Evolutionary conservation across 2,329 filamentous ascomycete species (phyloP).

Genomic region (Trichoderma polysporum): DNA sequence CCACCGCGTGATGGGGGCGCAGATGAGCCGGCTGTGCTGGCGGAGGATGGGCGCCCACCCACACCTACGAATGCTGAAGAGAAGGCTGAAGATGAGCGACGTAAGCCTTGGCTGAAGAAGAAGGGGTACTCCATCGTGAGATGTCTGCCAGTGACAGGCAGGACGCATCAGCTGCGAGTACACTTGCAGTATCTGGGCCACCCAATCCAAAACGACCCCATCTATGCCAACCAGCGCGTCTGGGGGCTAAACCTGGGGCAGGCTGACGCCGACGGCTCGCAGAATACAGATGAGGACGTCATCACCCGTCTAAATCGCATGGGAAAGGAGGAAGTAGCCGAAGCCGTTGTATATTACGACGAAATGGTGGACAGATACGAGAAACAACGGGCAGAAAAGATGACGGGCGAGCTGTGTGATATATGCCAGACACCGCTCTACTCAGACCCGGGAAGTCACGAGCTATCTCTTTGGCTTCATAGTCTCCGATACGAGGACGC

Average conservation of each 20-base stretch:
- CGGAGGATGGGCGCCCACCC: slow-evolving; percentile 26
- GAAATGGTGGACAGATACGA: slow-evolving; percentile 90
- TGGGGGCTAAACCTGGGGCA: slow-evolving; percentile 80
- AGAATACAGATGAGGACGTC: slow-evolving; percentile 82
- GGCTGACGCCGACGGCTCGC: slow-evolving; percentile 62
- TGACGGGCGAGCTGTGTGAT: slow-evolving; percentile 81
- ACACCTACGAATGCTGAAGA: slow-evolving; percentile 26
- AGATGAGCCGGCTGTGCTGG: not conserved
- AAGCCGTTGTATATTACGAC: slow-evolving; percentile 90
- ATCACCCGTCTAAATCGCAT: slow-evolving; percentile 82
- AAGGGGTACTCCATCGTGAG: slow-evolving; percentile 92
- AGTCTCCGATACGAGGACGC: slow-evolving; percentile 85
- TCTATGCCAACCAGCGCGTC: slow-evolving; percentile 91
- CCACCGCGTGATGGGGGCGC: slow-evolving; percentile 47
- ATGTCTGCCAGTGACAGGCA: slow-evolving; percentile 87
- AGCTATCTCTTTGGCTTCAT: slow-evolving; percentile 91
- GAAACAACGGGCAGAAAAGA: slow-evolving; percentile 86
- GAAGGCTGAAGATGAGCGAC: slow-evolving; percentile 24
- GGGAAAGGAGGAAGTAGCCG: slow-evolving; percentile 90
- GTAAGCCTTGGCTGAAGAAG: slow-evolving; percentile 50
- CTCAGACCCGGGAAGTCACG: slow-evolving; percentile 85
- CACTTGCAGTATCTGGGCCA: slow-evolving; percentile 93
- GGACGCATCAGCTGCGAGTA: slow-evolving; percentile 92
- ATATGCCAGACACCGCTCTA: slow-evolving; percentile 87
- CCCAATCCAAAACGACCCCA: slow-evolving; percentile 95